Conservation (phyloP, 495 filamentous ascomycete species). For the Aspergillus ellipticus region DNA sequence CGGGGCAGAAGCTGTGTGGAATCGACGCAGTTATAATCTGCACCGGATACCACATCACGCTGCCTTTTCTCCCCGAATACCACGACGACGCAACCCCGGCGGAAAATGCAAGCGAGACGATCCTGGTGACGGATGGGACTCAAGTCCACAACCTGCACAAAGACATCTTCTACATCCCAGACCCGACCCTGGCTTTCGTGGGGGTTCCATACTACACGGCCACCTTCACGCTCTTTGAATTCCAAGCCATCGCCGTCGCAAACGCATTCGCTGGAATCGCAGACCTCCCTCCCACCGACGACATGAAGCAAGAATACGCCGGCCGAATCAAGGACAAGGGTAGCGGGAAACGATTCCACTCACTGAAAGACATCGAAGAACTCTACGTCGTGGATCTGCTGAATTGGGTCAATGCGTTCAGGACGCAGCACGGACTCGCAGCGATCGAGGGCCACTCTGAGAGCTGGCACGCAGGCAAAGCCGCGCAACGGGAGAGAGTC, state of each 20-base stretch:
- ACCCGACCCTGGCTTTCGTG: constrained; percentile 59
- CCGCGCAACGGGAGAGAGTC: constrained; percentile 25
- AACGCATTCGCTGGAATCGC: constrained; percentile 53
- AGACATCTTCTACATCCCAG: constrained; percentile 65
- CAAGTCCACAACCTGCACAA: constrained; percentile 66
- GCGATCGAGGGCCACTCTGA: constrained; percentile 43
- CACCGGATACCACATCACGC: constrained; percentile 61
- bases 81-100: constrained; percentile 31
- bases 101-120: constrained; percentile 40
- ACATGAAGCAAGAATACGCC: constrained; percentile 53
- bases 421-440: constrained; percentile 23
- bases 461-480: constrained; percentile 38
- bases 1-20: constrained; percentile 39
- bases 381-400: constrained; percentile 53
- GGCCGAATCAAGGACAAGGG: constrained; percentile 42
- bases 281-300: constrained; percentile 40
- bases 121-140: constrained; percentile 59
- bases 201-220: constrained; percentile 59
- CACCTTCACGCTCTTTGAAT: constrained; percentile 63
- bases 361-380: constrained; percentile 49
- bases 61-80: constrained; percentile 53
- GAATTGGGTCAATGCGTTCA: constrained; percentile 48
- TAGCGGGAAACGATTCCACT: constrained; percentile 51
- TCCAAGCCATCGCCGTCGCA: constrained; percentile 58
- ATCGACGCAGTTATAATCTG: constrained; percentile 57